Evolutionary conservation across 2,329 filamentous ascomycete species (phyloP), one percentile per base, ranked within the genome.

Genomic region (Alternaria ethzedia): DNA sequence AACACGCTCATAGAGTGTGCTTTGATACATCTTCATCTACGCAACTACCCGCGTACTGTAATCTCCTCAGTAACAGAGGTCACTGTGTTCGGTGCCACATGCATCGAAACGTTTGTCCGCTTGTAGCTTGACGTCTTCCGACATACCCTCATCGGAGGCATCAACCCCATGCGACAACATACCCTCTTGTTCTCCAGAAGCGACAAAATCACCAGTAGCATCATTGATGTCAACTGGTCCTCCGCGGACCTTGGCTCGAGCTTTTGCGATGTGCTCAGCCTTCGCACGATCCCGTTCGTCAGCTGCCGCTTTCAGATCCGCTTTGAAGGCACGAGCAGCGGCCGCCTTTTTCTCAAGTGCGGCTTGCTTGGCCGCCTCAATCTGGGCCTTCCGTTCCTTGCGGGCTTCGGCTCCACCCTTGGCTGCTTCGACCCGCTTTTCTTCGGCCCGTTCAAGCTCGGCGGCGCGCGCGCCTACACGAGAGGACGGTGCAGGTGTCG

Each of bases 181-280:
- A 17, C 9, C 23, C n/a, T 44, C 20, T n/a, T 28, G 15, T 9
- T 30, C 44, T 32, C 13, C 20, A 23, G 26, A 57, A 50, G 25
- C 41, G 17, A 51, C 6, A 28, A 50, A 30, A 44, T 51, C 36
- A 61, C 30, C 25, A 49, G 61, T 36, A 45, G 54, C 44, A 23
- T 11, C 21, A 26, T 32, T 50, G 43, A 54, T 47, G 21, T 23
- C 15, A 26, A 45, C 23, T 41, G 47, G 52, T 52, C 54, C 57
- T 36, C 66, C 50, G 23, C 57, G 60, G 58, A 59, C 62, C 49
- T 69, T 71, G 41, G 68, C 68, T 56, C 61, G 63, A 21, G 52
- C 67, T 49, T 59, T 64, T 26, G 63, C 67, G 41, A 70, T 66
- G 23, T 59, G 57, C 23, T 69, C 61, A 50, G 55, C 60, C 11